Percentiles rank a stretch among this genome's conserved stretches.
Conservation (phyloP, 129 eudicot genomes). For the Tagetes erecta region DNA sequence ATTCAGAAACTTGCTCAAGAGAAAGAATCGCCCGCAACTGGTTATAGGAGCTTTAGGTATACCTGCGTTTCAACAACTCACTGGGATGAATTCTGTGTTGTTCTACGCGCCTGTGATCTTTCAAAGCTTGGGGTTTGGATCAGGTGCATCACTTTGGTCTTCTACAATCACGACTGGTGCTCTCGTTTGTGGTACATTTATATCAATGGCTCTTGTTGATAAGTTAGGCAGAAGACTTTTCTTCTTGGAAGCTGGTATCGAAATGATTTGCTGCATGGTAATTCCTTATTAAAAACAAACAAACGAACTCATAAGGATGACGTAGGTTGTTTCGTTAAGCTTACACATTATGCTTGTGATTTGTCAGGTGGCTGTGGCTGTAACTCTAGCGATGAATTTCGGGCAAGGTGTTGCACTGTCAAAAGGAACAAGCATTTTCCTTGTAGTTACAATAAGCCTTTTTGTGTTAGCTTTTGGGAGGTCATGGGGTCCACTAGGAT, state of each 20-base stretch:
- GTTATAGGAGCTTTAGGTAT: conserved; percentile 72
- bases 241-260: conserved; percentile 80
- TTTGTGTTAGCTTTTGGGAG: conserved; percentile 85
- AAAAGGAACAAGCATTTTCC: conserved; percentile 59
- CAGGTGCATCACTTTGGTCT: conserved; percentile 63
- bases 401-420: conserved; percentile 65
- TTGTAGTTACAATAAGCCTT: conserved; percentile 59
- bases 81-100: conserved; percentile 81
- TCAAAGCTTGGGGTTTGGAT: conserved; percentile 83
- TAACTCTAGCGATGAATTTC: conserved; percentile 68
- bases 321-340: background rate
- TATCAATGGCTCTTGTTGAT: conserved; percentile 86
- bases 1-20: conserved; percentile 63
- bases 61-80: conserved; percentile 90
- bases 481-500: conserved; percentile 97
- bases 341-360: background rate
- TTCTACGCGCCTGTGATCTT: conserved; percentile 93
- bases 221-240: conserved; percentile 76
- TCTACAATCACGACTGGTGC: conserved; percentile 74
- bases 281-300: background rate
- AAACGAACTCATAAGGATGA: background rate
- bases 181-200: conserved; percentile 66
- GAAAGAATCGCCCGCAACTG: conserved; percentile 76
- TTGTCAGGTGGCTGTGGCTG: conserved; percentile 69
- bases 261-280: conserved; percentile 77